phyloP scores from a whole-genome alignment of 257 asterid genomes.

The Salvia splendens region DNA sequence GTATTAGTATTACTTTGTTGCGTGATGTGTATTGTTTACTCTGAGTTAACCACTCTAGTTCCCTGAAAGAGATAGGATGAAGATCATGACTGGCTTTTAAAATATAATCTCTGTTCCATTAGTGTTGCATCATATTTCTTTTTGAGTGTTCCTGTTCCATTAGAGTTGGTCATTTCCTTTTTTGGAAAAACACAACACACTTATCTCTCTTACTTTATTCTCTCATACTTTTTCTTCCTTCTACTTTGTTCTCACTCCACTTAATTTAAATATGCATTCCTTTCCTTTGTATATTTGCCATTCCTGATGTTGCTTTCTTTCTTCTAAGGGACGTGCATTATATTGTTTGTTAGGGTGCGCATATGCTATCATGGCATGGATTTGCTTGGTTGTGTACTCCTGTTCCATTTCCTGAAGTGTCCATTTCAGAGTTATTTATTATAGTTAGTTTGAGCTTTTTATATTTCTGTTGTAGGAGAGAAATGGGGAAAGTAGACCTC shows the following conservation, averaged over 20 bases:
- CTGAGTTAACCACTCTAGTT: not conserved
- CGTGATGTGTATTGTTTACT: not conserved
- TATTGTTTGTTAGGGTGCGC: slow-evolving; percentile 3
- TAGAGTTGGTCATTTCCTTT: too few species aligned
- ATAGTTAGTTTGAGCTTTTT: slow-evolving; percentile 5
- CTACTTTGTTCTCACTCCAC: too few species aligned
- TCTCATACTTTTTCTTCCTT: too few species aligned
- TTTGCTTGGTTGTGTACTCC: slow-evolving; percentile 1
- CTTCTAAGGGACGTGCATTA: slow-evolving; percentile 13
- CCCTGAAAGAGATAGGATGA: slow-evolving; percentile 16
- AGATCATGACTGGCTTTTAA: slow-evolving; percentile 7
- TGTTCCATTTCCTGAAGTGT: slow-evolving; percentile 10
- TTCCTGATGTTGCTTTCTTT: slow-evolving; percentile 7
- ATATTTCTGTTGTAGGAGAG: slow-evolving; percentile 60
- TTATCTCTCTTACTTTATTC: too few species aligned
- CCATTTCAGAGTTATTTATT: not conserved
- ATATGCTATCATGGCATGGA: not conserved
- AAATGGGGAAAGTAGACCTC: slow-evolving; percentile 68
- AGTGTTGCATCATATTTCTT: too few species aligned
- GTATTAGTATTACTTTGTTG: not conserved
- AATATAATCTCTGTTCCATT: not conserved
- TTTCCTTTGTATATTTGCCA: slow-evolving; percentile 4
- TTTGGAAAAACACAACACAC: too few species aligned
- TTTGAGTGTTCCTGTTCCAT: too few species aligned
- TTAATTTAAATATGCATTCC: too few species aligned